Conservation (phyloP, 2,329 filamentous ascomycete genomes). For the Hypoxylon sp. region DNA sequence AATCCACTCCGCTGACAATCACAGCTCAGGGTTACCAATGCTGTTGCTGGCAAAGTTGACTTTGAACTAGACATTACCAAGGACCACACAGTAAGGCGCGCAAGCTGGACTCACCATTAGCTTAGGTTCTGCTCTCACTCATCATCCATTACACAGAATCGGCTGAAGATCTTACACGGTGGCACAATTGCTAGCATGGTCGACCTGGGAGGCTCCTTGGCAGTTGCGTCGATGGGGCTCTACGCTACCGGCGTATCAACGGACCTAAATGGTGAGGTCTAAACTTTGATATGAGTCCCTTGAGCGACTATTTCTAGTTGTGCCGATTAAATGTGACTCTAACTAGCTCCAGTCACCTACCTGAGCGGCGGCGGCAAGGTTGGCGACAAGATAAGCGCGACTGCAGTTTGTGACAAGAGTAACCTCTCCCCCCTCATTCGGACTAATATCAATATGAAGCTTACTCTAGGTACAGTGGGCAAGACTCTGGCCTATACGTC, state of each 20-base stretch:
- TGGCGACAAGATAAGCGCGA: constrained; percentile 70
- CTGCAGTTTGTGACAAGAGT: constrained; percentile 75
- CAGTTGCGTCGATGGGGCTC: constrained; percentile 74
- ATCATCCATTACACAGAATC: constrained; percentile 69
- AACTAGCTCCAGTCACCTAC: constrained; percentile 69
- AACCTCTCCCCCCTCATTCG: constrained; percentile 39
- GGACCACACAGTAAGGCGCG: constrained; percentile 77
- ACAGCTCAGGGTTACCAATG: constrained; percentile 77
- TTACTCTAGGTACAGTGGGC: constrained; percentile 63
- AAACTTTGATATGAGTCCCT: neutral
- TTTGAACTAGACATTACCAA: constrained; percentile 83
- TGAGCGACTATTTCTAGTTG: neutral
- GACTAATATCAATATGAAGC: constrained; percentile 1
- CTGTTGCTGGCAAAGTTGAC: constrained; percentile 76
- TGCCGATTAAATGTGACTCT: constrained; percentile 9
- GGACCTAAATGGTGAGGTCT: constrained; percentile 70
- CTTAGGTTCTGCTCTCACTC: constrained; percentile 10
- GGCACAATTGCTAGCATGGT: constrained; percentile 85
- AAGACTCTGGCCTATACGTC: constrained; percentile 74
- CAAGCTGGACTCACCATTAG: neutral
- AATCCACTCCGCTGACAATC: neutral
- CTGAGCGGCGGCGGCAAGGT: constrained; percentile 70
- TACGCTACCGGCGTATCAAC: constrained; percentile 76
- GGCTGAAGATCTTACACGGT: constrained; percentile 81
- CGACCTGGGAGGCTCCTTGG: constrained; percentile 75